Percentiles rank a stretch among this genome's conserved stretches.
Conservation (phyloP, 2,329 filamentous ascomycete genomes). For the Penicillium sp. region DNA sequence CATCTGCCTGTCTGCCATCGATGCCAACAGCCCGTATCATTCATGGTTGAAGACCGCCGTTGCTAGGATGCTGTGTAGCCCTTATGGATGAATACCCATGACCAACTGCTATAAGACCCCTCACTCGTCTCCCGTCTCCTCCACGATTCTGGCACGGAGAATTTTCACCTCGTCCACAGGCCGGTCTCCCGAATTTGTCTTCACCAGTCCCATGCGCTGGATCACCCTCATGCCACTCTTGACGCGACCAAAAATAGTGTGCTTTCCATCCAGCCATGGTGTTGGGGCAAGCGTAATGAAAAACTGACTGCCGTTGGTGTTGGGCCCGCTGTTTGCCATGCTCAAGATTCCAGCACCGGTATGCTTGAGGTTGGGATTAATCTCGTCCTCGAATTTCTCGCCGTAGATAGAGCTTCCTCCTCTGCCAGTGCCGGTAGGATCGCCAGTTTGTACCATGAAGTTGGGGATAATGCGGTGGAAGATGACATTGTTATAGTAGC, state of each 20-base stretch:
- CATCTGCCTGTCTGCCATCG: too few species aligned
- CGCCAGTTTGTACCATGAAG: slow-evolving; percentile 94
- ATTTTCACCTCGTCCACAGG: slow-evolving; percentile 78
- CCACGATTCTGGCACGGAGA: slow-evolving; percentile 60
- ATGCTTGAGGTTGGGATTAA: slow-evolving; percentile 68
- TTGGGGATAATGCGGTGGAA: slow-evolving; percentile 92
- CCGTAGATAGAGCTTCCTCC: slow-evolving; percentile 86
- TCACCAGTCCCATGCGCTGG: slow-evolving; percentile 77
- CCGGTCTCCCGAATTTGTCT: slow-evolving; percentile 70
- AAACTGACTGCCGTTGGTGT: slow-evolving; percentile 93
- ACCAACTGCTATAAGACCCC: too few species aligned
- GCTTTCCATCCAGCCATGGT: slow-evolving; percentile 93
- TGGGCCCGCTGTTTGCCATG: slow-evolving; percentile 90
- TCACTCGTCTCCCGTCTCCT: too few species aligned
- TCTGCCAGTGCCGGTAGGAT: slow-evolving; percentile 85
- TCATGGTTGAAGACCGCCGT: too few species aligned
- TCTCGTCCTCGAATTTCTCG: slow-evolving; percentile 89
- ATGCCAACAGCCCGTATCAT: too few species aligned
- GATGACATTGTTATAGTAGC: slow-evolving; percentile 77
- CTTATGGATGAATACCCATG: too few species aligned
- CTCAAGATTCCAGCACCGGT: slow-evolving; percentile 86
- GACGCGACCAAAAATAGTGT: slow-evolving; percentile 91
- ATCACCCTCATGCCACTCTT: slow-evolving; percentile 75
- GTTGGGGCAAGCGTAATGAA: slow-evolving; percentile 91
- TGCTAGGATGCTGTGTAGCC: too few species aligned